Percentiles rank a stretch among this genome's conserved stretches.
phyloP scores from a whole-genome alignment of 2,329 filamentous ascomycete genomes.

The Paramyrothecium roridum region DNA sequence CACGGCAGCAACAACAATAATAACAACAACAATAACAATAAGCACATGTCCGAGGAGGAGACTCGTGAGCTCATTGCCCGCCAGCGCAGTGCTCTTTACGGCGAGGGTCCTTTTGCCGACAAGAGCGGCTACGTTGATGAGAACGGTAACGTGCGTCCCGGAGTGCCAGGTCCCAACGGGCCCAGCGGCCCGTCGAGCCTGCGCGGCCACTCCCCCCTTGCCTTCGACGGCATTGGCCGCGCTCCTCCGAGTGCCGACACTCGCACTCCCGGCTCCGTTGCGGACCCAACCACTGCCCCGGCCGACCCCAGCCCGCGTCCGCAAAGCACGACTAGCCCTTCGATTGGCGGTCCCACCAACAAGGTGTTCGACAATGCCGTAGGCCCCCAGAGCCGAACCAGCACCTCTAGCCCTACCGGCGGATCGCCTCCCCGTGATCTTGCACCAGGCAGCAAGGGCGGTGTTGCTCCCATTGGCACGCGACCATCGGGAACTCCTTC shows the following conservation, averaged over 20 bases:
- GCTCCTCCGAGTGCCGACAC: constrained; percentile 31
- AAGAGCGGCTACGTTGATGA: constrained; percentile 67
- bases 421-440: constrained; percentile 73
- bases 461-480: constrained; percentile 89
- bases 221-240: constrained; percentile 61
- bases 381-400: constrained; percentile 67
- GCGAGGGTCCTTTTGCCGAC: constrained; percentile 69
- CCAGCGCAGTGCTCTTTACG: constrained; percentile 92
- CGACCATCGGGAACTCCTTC: constrained; percentile 65
- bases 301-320: constrained; percentile 59
- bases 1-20: constrained; percentile 6
- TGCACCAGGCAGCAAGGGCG: constrained; percentile 49
- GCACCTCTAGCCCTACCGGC: constrained; percentile 76
- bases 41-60: constrained; percentile 92
- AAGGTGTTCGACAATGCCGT: constrained; percentile 60
- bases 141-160: constrained; percentile 57
- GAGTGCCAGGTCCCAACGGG: constrained; percentile 63
- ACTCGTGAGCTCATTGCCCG: constrained; percentile 93
- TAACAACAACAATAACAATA: constrained; percentile 40
- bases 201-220: constrained; percentile 76
- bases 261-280: constrained; percentile 35
- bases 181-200: constrained; percentile 60
- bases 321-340: constrained; percentile 83
- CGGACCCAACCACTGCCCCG: constrained; percentile 46
- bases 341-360: constrained; percentile 53